These are phyloP conservation scores for Serendipita sp. DNA, from an alignment of 768 basidiomycete genomes.

Conservation along the genomic window DNA sequence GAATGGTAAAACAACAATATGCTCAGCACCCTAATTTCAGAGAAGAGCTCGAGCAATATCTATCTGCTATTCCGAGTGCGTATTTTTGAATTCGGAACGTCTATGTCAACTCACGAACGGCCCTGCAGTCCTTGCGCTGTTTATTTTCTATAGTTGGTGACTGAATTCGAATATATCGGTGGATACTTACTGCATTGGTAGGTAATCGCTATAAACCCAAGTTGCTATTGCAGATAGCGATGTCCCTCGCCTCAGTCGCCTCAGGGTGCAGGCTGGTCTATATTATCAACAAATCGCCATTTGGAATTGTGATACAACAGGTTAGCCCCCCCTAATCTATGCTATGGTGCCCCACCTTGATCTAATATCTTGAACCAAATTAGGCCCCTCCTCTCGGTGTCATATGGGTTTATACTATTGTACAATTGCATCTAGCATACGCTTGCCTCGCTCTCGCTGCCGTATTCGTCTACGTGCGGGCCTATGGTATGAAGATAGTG, in stretches of 20 bases:
- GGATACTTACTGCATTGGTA: not conserved
- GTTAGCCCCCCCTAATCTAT: not conserved
- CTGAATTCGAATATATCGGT: not conserved
- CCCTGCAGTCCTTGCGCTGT: not conserved
- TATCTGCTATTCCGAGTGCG: not conserved
- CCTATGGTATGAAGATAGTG: not conserved
- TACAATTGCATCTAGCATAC: not conserved
- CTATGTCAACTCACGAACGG: not conserved
- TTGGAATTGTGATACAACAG: not conserved
- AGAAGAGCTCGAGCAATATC: not conserved
- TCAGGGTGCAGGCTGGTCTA: not conserved
- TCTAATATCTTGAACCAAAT: not conserved
- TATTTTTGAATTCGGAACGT: not conserved
- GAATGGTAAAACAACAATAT: constrained; percentile 3
- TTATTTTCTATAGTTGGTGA: constrained; percentile 1
- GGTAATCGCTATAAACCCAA: not conserved
- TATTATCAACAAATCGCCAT: not conserved
- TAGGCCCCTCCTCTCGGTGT: not conserved
- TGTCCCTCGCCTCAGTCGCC: not conserved
- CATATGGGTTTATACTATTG: not conserved
- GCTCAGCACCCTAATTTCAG: not conserved
- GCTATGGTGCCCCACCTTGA: not conserved
- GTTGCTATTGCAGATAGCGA: not conserved
- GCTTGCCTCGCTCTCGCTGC: not conserved
- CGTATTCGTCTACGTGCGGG: not conserved